A percentile compares a stretch with the other conserved stretches of the same genome.
Conservation (phyloP, 768 basidiomycete genomes). For the Mrakia blollopis region DNA sequence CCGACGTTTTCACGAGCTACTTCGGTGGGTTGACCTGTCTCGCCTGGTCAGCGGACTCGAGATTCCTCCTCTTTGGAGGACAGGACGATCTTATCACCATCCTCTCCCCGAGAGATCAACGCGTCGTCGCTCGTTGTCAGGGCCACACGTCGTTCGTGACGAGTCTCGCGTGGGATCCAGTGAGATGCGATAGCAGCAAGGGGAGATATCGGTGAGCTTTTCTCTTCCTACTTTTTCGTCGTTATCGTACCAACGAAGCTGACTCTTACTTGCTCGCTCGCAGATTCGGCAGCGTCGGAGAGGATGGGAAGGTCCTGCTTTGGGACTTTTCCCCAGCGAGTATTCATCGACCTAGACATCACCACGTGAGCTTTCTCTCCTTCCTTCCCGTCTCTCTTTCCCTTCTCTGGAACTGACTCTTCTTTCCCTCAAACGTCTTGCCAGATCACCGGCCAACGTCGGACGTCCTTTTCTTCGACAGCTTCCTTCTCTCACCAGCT, state of each 20-base stretch:
- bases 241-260: not conserved
- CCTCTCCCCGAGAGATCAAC: constrained; percentile 88
- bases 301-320: constrained; percentile 89
- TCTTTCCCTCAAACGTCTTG: constrained; percentile 53
- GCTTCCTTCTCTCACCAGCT: constrained; percentile 32
- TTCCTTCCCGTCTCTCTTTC: constrained; percentile 63
- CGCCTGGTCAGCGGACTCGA: constrained; percentile 91
- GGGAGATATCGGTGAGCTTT: constrained; percentile 68
- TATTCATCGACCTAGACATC: constrained; percentile 76
- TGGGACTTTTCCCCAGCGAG: constrained; percentile 93
- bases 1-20: constrained; percentile 90
- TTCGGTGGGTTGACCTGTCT: constrained; percentile 87
- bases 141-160: constrained; percentile 95
- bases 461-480: constrained; percentile 51
- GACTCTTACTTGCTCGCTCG: not conserved
- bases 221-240: not conserved
- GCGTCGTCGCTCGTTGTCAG: constrained; percentile 91
- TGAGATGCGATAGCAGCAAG: constrained; percentile 64
- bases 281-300: constrained; percentile 78
- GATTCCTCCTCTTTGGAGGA: constrained; percentile 89
- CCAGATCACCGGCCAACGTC: constrained; percentile 40
- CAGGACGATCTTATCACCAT: constrained; percentile 95
- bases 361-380: constrained; percentile 32
- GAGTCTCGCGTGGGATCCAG: constrained; percentile 81
- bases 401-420: constrained; percentile 68